A percentile compares a stretch with the other conserved stretches of the same genome.
Conservation (phyloP, 768 basidiomycete genomes). For the Guyanaporus albipodus region DNA sequence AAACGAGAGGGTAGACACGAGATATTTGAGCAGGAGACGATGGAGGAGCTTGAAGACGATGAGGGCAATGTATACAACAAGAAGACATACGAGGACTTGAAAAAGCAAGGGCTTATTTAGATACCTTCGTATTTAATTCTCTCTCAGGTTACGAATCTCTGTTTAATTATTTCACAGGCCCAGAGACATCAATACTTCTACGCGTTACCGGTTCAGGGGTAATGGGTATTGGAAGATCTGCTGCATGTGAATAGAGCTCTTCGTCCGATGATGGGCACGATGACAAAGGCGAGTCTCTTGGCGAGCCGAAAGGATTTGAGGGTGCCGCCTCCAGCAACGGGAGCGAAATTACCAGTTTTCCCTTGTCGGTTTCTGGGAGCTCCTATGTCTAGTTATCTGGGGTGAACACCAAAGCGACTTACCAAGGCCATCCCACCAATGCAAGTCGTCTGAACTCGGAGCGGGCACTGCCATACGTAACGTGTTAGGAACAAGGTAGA, state of each 20-base stretch:
- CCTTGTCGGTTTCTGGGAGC: slow-evolving; percentile 16
- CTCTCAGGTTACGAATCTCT: neutral
- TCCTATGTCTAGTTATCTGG: neutral
- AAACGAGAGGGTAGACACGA: slow-evolving; percentile 97
- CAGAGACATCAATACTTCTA: slow-evolving; percentile 5
- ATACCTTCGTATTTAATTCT: neutral
- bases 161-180: slow-evolving; percentile 8
- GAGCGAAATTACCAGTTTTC: slow-evolving; percentile 32
- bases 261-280: slow-evolving; percentile 83
- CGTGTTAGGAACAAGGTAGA: slow-evolving; percentile 4
- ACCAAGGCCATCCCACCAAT: slow-evolving; percentile 83
- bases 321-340: slow-evolving; percentile 38
- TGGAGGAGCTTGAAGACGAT: slow-evolving; percentile 97
- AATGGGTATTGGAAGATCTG: slow-evolving; percentile 67
- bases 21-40: slow-evolving; percentile 88
- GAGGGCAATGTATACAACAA: slow-evolving; percentile 98
- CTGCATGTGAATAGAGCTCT: slow-evolving; percentile 73
- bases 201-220: slow-evolving; percentile 32
- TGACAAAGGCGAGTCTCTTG: slow-evolving; percentile 58
- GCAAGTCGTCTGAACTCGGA: slow-evolving; percentile 70
- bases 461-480: slow-evolving; percentile 62
- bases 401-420: slow-evolving; percentile 9
- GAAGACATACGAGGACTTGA: slow-evolving; percentile 96
- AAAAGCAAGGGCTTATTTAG: slow-evolving; percentile 89
- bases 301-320: slow-evolving; percentile 74